These are phyloP conservation scores for Paramecium pentaurelia DNA, from an alignment of 73 alveolate genomes.

Conservation along the genomic window DNA sequence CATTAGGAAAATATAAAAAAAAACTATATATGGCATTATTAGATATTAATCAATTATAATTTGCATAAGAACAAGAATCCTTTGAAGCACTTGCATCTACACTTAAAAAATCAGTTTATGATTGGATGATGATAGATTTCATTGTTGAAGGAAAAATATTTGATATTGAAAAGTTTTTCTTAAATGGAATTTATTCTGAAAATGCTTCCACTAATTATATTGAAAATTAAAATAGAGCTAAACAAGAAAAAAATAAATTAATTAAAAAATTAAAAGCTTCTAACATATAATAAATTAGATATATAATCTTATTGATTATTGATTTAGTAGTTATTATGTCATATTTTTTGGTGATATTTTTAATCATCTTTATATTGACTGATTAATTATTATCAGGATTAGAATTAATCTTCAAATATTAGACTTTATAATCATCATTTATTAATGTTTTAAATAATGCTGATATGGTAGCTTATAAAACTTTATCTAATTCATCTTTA, in stretches of 20 bases:
- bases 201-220: not conserved
- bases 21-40: not conserved
- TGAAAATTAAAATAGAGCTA: not conserved
- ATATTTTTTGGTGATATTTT: not conserved
- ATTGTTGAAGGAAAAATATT: not conserved
- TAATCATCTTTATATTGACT: not conserved
- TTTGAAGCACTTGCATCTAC: not conserved
- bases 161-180: not conserved
- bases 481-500: not conserved
- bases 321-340: not conserved
- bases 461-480: not conserved
- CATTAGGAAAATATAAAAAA: not conserved
- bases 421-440: not conserved
- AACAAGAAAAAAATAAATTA: not conserved
- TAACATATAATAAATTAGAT: not conserved
- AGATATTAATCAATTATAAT: not conserved
- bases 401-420: not conserved
- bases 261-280: not conserved
- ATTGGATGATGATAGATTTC: conserved; percentile 13
- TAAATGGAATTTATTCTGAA: not conserved
- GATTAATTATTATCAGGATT: not conserved
- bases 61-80: not conserved
- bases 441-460: not conserved
- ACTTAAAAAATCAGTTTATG: not conserved
- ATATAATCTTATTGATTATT: not conserved